Base-by-base conservation (phyloP, 768 basidiomycete species). In the Lactifluus subvellereus region DNA sequence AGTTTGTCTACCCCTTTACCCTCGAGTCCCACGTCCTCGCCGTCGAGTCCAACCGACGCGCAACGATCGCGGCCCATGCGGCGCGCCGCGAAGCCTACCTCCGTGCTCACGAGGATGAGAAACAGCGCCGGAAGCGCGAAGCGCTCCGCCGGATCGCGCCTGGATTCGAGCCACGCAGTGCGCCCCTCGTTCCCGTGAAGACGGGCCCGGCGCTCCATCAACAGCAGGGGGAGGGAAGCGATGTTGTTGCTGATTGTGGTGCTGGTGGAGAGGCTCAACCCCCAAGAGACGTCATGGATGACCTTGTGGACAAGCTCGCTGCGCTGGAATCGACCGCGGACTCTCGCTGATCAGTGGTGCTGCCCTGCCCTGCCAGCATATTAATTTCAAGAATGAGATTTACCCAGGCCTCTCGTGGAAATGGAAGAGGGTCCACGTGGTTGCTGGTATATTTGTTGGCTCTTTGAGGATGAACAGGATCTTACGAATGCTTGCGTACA, bases 1-100 rank as follows among this genome's bases (percentile, higher is more conserved):
- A 98, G 95, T 97, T 98, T 69, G 96, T 91, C 48, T 98, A 98
- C 70, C 95, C 96, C 2, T 98, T 93, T 78, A 89, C 94, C 3
- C 82, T 98, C 56, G 96, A 98, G 70, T 83, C 86, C 0, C 94
- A 96, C 71, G 79, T 93, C 67, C 74, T 95, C 57, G 82, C 84
- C 1, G 75, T 91, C 45, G 90, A 90, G 70, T 84, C 88, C 0
- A 80, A 90, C 0, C 86, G 91, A 1, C 79, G 86, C 52, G 75
- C 79, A 4, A 86, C 87, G 0, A 80, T 91, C 42, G 79, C 86
- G 0, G 79, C 87, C 0, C 82, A 90, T 64, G 75, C 82, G 2
- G 78, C 84, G 0, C 83, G 87, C 9, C 84, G 90, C 50, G 85
- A 91, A 54, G 83, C 85, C 1, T 85, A 89, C 67, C 78, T 97